Percentiles rank a stretch among this genome's conserved stretches.
phyloP scores from a whole-genome alignment of 768 basidiomycete genomes.

The Suillus cothurnatus region DNA sequence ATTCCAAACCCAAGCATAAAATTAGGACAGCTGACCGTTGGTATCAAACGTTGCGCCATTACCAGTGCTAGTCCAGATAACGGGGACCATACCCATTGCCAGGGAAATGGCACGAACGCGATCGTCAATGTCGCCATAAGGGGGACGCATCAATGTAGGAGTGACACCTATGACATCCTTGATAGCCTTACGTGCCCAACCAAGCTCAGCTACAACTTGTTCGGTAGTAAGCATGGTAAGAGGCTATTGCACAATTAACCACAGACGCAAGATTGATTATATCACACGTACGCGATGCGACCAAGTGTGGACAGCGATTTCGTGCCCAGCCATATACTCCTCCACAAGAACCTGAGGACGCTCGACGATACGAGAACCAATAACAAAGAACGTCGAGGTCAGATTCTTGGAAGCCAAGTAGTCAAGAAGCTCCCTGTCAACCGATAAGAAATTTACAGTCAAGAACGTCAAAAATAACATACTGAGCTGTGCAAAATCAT shows the following conservation, averaged over 20 bases:
- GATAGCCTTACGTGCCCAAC: conserved; percentile 89
- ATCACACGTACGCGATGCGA: conserved; percentile 61
- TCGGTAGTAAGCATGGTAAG: conserved; percentile 74
- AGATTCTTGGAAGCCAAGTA: conserved; percentile 67
- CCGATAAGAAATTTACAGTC: conserved; percentile 6
- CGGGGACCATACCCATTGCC: conserved; percentile 89
- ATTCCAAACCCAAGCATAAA: neutral
- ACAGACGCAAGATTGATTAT: conserved; percentile 17
- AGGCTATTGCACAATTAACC: conserved; percentile 40
- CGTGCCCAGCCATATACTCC: conserved; percentile 79
- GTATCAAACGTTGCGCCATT: conserved; percentile 65
- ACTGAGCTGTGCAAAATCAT: conserved; percentile 48
- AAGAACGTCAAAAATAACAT: conserved; percentile 19
- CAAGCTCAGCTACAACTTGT: conserved; percentile 90
- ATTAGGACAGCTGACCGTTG: conserved; percentile 48
- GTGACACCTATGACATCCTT: conserved; percentile 73
- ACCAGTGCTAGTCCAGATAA: conserved; percentile 83
- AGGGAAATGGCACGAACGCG: conserved; percentile 89
- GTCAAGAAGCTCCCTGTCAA: conserved; percentile 61
- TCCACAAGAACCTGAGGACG: conserved; percentile 73
- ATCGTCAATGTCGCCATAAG: conserved; percentile 88
- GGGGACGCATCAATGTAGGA: conserved; percentile 78
- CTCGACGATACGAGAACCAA: conserved; percentile 83
- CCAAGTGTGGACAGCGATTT: conserved; percentile 91
- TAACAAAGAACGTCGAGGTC: conserved; percentile 88